phyloP scores from a whole-genome alignment of 805 yeast species.

The Hermanozyma aechmeae region DNA sequence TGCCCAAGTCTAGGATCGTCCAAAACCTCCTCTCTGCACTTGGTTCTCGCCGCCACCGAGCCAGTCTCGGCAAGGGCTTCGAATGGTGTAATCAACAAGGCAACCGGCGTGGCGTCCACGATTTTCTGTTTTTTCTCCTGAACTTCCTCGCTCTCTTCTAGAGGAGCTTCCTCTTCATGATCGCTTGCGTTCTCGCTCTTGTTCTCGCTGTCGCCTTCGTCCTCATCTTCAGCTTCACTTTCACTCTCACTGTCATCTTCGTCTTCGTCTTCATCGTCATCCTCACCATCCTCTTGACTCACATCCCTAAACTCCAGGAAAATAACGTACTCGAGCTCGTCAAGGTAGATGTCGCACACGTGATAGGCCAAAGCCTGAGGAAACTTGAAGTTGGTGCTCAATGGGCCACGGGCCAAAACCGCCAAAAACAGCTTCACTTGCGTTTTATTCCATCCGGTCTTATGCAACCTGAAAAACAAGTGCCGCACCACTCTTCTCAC shows the following conservation, averaged over 20 bases:
- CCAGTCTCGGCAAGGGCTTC: slow-evolving; percentile 38
- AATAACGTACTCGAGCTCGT: slow-evolving; percentile 68
- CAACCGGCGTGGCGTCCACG: slow-evolving; percentile 42
- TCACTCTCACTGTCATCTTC: slow-evolving; percentile 13
- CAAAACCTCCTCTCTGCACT: slow-evolving; percentile 57
- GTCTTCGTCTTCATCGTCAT: slow-evolving; percentile 16
- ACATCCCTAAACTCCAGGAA: slow-evolving; percentile 37
- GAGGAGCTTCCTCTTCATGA: slow-evolving; percentile 14
- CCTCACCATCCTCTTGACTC: slow-evolving; percentile 30
- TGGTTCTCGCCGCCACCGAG: slow-evolving; percentile 49
- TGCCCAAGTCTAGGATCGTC: slow-evolving; percentile 50
- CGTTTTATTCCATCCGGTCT: slow-evolving; percentile 44
- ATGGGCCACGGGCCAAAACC: slow-evolving; percentile 35
- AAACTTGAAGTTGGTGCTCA: slow-evolving; percentile 49
- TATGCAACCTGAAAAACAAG: slow-evolving; percentile 47
- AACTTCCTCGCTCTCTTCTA: slow-evolving; percentile 7
- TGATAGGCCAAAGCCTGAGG: slow-evolving; percentile 80
- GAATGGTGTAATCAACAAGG: slow-evolving; percentile 52
- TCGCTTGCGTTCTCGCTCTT: slow-evolving; percentile 1
- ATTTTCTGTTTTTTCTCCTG: slow-evolving; percentile 19
- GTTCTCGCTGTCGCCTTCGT: slow-evolving; percentile 1
- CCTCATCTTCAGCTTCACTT: slow-evolving; percentile 13
- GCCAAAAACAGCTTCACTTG: slow-evolving; percentile 37
- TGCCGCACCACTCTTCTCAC: slow-evolving; percentile 69
- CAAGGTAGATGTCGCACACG: slow-evolving; percentile 72